Evolutionary conservation across 2,329 filamentous ascomycete species (phyloP).

Genomic region (Tolypocladium tundrense): DNA sequence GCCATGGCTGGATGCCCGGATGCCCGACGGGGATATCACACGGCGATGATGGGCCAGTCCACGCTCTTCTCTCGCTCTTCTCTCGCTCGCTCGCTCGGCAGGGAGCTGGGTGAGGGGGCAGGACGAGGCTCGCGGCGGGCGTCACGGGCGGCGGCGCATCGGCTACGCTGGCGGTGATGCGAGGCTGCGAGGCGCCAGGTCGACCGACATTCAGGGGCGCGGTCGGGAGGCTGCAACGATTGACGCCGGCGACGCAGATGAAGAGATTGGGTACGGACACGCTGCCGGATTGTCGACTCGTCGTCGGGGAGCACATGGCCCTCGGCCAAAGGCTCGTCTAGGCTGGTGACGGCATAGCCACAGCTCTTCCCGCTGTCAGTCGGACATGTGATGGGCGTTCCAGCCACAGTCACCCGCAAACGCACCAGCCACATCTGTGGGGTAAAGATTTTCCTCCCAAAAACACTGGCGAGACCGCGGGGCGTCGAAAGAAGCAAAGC

Average conservation of each 20-base stretch:
- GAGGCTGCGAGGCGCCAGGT: not conserved
- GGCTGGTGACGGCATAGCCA: not conserved
- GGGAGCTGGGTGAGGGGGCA: not conserved
- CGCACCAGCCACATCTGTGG: conserved; percentile 6
- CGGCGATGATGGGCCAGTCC: not conserved
- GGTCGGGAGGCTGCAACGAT: not conserved
- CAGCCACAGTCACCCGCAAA: not conserved
- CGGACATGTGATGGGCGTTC: conserved; percentile 3
- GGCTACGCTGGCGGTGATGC: not conserved
- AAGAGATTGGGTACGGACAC: not conserved
- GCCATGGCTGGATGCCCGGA: conserved; percentile 44
- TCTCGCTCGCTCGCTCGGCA: not conserved
- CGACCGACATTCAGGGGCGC: not conserved
- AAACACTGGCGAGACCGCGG: not conserved
- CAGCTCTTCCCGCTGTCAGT: not conserved
- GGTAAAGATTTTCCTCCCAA: conserved; percentile 5
- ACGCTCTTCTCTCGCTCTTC: not conserved
- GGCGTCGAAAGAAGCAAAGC: not conserved
- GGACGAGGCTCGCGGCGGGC: not conserved
- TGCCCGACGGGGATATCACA: not conserved
- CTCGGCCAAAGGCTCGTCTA: conserved; percentile 1
- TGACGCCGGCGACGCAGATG: not conserved
- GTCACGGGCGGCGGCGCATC: conserved; percentile 2
- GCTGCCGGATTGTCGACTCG: not conserved
- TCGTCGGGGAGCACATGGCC: not conserved